Evolutionary conservation across 2,329 filamentous ascomycete genomes (phyloP), one percentile per base, ranked within the genome.

Genomic region (Phyllosticta paracitricarpa): DNA sequence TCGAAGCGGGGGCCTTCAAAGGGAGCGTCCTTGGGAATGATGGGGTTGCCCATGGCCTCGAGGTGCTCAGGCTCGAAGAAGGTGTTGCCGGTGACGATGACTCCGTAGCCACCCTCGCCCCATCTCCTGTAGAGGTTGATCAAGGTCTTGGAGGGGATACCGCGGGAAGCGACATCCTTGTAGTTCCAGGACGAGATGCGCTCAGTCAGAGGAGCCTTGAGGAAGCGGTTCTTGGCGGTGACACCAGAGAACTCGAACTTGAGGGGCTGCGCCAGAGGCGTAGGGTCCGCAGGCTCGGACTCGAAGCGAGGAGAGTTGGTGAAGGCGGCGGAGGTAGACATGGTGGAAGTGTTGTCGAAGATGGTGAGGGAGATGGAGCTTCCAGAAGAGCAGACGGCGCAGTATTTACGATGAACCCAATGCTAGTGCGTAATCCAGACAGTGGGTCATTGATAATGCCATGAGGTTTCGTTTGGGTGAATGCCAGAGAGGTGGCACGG

Each of bases 141-240:
- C 60, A 80, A 81, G 61, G 81, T 75, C 65, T 79, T 77, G 19
- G 76, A 77, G 7, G 83, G 81, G 7, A 86, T 72, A 26, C 82
- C 81, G 52, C 85, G 79, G 4, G 76, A 77, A 25, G 78, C 72
- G 10, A 82, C 65, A 62, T 83, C 77, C 35, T 78, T 78, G 8
- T 79, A 75, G 63, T 82, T 77, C 83, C 83, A 89, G 6, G 81
- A 83, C 0, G 84, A 82, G 17, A 88, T 73, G 9, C 80, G 76
- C 70, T 89, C 86, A 1, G 82, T 83, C 85, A 89, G 88, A 53
- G 86, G 81, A 5, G 77, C 84, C 71, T 89, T 89, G 64, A 88
- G 71, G 67, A 88, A 84, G 22, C 84, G 78, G 69, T 88, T 89
- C 54, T 79, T 80, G 1, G 84, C 84, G 1, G 79, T 81, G 62